Evolutionary conservation across 2,329 filamentous ascomycete genomes (phyloP).

Genomic region (Gnomoniopsis smithogilvyi): DNA sequence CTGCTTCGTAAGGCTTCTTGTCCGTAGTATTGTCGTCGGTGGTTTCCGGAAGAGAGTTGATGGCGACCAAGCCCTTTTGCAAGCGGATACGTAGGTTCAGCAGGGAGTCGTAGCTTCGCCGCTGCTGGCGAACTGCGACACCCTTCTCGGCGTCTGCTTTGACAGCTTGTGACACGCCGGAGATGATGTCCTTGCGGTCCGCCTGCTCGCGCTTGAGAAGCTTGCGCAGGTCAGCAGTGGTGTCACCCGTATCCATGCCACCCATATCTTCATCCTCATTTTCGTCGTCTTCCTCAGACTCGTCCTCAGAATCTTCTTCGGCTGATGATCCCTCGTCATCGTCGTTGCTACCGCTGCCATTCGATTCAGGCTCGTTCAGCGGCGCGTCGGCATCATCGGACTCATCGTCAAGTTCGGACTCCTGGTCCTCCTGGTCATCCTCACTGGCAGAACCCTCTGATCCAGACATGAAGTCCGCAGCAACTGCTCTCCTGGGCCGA

Average conservation of each 20-base stretch:
- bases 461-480: constrained; percentile 56
- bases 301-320: constrained; percentile 34
- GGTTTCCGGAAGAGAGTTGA: constrained; percentile 65
- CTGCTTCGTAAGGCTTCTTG: constrained; percentile 63
- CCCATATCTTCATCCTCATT: constrained; percentile 29
- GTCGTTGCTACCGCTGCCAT: constrained; percentile 24
- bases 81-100: constrained; percentile 88
- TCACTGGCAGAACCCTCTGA: constrained; percentile 31
- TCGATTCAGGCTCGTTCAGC: constrained; percentile 10
- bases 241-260: constrained; percentile 28
- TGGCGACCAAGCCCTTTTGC: constrained; percentile 82
- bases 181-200: constrained; percentile 63
- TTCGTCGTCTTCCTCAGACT: constrained; percentile 32
- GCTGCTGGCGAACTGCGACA: constrained; percentile 78
- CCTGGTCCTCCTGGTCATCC: constrained; percentile 35
- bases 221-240: constrained; percentile 59
- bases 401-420: constrained; percentile 36
- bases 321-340: constrained; percentile 20
- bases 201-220: constrained; percentile 53
- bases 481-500: constrained; percentile 40
- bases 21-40: constrained; percentile 35
- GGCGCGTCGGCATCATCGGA: constrained; percentile 23
- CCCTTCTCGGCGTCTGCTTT: constrained; percentile 83
- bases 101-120: constrained; percentile 80
- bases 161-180: constrained; percentile 59